phyloP scores from a whole-genome alignment of 257 asterid genomes.

The Lantana camara region DNA sequence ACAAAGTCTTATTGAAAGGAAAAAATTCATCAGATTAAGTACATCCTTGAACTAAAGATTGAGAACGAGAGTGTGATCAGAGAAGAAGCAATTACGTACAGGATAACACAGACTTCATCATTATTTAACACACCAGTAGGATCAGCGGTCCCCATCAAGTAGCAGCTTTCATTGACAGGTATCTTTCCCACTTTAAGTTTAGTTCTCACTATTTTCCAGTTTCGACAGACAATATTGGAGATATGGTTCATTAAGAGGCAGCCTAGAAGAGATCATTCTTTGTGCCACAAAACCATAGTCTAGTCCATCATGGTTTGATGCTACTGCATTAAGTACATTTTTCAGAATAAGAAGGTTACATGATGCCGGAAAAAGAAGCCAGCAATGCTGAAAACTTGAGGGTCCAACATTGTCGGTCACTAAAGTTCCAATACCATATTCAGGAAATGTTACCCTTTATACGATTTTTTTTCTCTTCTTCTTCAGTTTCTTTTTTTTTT shows the following conservation, averaged over 20 bases:
- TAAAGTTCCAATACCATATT: background rate
- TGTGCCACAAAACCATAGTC: constrained; percentile 48
- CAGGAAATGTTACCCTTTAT: too few species aligned
- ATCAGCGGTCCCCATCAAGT: constrained; percentile 91
- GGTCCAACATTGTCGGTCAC: background rate
- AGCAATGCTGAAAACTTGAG: background rate
- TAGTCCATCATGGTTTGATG: constrained; percentile 48
- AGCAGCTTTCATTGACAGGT: constrained; percentile 73
- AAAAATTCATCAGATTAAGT: constrained; percentile 4
- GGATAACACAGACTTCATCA: constrained; percentile 80
- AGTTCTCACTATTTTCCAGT: constrained; percentile 41
- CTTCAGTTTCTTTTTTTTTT: too few species aligned
- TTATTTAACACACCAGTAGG: constrained; percentile 64
- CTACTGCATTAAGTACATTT: constrained; percentile 55
- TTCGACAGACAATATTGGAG: constrained; percentile 58
- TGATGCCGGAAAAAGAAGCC: constrained; percentile 13
- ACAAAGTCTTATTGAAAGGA: background rate
- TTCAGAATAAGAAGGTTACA: constrained; percentile 3
- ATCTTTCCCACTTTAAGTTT: constrained; percentile 61
- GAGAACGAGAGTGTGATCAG: background rate
- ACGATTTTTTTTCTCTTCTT: too few species aligned
- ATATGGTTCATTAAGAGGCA: constrained; percentile 76
- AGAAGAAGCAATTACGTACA: constrained; percentile 45
- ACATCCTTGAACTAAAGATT: background rate
- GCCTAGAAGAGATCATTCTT: constrained; percentile 71